Conservation (phyloP, 768 basidiomycete genomes). For the Mycena rebaudengoi region DNA sequence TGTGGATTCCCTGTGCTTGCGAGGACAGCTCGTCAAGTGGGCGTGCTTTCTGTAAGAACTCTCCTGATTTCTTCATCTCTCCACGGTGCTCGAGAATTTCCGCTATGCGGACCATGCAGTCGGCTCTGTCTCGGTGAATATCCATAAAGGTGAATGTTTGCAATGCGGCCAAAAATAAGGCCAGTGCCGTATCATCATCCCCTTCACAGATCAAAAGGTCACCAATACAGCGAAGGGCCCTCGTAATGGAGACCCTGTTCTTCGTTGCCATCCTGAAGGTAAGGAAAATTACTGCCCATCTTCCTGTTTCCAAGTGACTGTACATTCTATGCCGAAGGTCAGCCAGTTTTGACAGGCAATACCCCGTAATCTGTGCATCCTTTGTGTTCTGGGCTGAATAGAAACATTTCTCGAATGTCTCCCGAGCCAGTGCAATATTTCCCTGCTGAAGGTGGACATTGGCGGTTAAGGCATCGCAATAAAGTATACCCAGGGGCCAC, state of each 20-base stretch:
- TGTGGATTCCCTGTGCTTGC: background rate
- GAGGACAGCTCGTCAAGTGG: background rate
- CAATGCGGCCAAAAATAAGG: background rate
- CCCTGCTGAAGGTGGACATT: background rate
- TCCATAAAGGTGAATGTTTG: background rate
- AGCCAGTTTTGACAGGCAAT: background rate
- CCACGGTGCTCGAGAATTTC: background rate
- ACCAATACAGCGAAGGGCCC: background rate
- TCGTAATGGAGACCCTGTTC: background rate
- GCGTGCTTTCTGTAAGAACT: background rate
- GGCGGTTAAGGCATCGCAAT: background rate
- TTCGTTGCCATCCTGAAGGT: background rate
- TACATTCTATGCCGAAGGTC: background rate
- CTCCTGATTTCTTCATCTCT: background rate
- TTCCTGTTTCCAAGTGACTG: background rate
- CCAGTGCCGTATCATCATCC: background rate
- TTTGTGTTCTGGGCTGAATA: background rate
- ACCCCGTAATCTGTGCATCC: background rate
- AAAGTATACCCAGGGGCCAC: background rate
- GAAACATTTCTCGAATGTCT: background rate
- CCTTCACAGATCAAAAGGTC: background rate
- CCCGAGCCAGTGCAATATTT: background rate
- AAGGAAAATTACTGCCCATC: background rate
- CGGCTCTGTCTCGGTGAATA: background rate
- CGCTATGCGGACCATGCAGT: background rate